Evolutionary conservation across 2,329 filamentous ascomycete genomes (phyloP), one percentile per base, ranked within the genome.

Genomic region (Diplodia corticola): DNA sequence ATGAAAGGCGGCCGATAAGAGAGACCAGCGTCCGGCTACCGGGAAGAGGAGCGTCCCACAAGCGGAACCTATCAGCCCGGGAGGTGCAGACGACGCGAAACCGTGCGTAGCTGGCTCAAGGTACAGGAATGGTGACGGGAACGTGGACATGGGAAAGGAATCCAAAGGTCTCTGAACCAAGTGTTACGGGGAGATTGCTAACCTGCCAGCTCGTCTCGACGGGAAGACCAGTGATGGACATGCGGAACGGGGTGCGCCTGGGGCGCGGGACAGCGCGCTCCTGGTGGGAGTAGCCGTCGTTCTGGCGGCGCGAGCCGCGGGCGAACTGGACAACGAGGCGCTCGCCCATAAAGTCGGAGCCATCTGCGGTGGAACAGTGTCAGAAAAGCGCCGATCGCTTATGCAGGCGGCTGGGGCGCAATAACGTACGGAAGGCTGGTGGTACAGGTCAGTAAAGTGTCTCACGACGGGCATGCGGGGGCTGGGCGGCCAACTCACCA

Each of bases 181-280:
- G 70, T 68, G 67, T 67, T 50, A 72, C 72, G 71, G 75, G 86
- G 84, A 84, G 80, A 71, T 79, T 84, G 91, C 95, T 95, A 90
- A 99, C 95, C 95, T 99, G 95, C 95, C 95, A 99, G 88, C 93
- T 97, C 86, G 95, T 99, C 86, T 98, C 94, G 83, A 88, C 89
- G 79, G 94, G 93, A 81, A 99, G 92, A 84, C 93, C 94, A 84
- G 91, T 91, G 77, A 99, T 96, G 81, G 94, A 90, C 95, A 99
- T 98, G 80, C 95, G 91, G 81, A 93, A 93, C 72, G 93, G 89
- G 72, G 95, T 99, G 80, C 95, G 93, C 77, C 95, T 91, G 71
- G 95, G 95, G 76, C 95, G 91, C 71, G 89, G 89, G 74, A 86
- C 84, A 71, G 85, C 85, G 72, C 89, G 88, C 76, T 90, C 89